Conservation (phyloP, 2,329 filamentous ascomycete species). For the Beauveria asiatica region DNA sequence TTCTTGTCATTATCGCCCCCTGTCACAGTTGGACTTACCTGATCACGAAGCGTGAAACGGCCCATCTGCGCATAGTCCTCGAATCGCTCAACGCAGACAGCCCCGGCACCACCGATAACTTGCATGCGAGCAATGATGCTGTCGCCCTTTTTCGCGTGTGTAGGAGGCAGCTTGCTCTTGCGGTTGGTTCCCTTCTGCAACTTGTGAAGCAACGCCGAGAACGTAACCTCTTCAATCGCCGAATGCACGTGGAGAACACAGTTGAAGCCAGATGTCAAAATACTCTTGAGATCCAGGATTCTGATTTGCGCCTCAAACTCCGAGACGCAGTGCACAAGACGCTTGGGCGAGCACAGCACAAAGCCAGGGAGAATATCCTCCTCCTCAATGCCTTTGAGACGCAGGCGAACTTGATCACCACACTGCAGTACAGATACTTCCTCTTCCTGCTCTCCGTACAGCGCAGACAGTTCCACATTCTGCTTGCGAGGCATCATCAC, state of each 20-base stretch:
- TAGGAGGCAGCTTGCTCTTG: constrained; percentile 87
- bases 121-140: constrained; percentile 90
- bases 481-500: constrained; percentile 96
- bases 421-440: constrained; percentile 75
- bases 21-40: constrained; percentile 43
- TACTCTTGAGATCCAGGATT: constrained; percentile 88
- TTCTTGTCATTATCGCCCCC: neutral
- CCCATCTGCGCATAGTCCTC: constrained; percentile 94
- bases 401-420: constrained; percentile 88
- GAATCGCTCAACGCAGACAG: constrained; percentile 87
- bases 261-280: constrained; percentile 91
- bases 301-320: constrained; percentile 95
- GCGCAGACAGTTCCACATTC: constrained; percentile 67
- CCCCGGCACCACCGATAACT: constrained; percentile 74
- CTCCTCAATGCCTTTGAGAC: constrained; percentile 90
- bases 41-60: constrained; percentile 81
- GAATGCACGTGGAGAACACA: constrained; percentile 97
- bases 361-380: constrained; percentile 95
- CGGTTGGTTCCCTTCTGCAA: constrained; percentile 88
- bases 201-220: constrained; percentile 80
- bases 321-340: constrained; percentile 81
- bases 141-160: constrained; percentile 74
- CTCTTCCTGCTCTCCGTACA: constrained; percentile 95
- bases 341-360: constrained; percentile 89
- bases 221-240: constrained; percentile 95